Evolutionary conservation across 176 grass and related monocot species (phyloP), one percentile per base, ranked within the genome.

Genomic region (Alopecurus myosuroides): DNA sequence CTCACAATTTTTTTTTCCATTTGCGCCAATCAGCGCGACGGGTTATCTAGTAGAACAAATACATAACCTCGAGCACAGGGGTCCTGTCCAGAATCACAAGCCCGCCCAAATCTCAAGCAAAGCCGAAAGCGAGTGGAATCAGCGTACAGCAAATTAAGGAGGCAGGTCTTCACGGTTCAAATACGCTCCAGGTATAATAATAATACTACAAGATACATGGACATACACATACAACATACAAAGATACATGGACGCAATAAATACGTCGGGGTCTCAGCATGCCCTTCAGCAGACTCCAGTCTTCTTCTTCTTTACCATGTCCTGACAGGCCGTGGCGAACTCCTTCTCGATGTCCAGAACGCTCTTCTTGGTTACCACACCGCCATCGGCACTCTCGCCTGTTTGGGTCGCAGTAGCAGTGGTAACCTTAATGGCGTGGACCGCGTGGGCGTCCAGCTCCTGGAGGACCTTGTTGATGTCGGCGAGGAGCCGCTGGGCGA

Each of bases 381-480:
- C 63, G 8, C 22, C 58, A 5, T 37, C 78, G 12, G 6, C 70
- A 15, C 40, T 12, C n/a, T 72, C 41, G 15, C 22, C 42, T 10
- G 31, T 8, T 33, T 37, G 80, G 12, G 34, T 61, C 7, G 73
- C 55, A 23, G 48, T 9, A 11, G 78, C 86, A 44, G 56, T 69
- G 17, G 61, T 45, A 15, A 90, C 26, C 26, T 72, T 83, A 22
- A 86, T 49, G 37, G 49, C 62, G 19, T 81, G 78, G 35, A 51
- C 64, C 0, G 81, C 66, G 22, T 77, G 89, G 9, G 37, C 77
- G 7, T 93, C 91, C n/a, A 97, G 85, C 76, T 97, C 88, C 34
- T 10, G 60, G 81, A 97, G 10, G 29, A 93, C 72, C 88, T 88
- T 97, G 9, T 20, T 4, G 33, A 97, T 84, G 74, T 93, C 84